Evolutionary conservation across 2,329 filamentous ascomycete species (phyloP).

Genomic region (Aspergillus quadricinctus): DNA sequence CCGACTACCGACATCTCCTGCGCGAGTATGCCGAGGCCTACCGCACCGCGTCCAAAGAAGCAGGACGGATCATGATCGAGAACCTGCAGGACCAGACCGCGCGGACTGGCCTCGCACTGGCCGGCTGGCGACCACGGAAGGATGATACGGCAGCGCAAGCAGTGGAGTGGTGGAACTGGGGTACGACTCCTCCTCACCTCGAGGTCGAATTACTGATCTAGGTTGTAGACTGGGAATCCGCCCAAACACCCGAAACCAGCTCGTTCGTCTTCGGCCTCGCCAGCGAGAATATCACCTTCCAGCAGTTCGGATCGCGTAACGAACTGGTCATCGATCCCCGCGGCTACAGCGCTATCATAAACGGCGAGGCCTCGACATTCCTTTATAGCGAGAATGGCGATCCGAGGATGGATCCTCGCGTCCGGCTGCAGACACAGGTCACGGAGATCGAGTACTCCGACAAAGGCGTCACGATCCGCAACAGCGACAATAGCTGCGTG

Average conservation of each 20-base stretch:
- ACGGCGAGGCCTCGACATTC: constrained; percentile 55
- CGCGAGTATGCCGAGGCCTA: constrained; percentile 49
- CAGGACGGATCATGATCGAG: constrained; percentile 54
- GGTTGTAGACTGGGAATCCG: constrained; percentile 54
- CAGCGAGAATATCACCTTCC: constrained; percentile 57
- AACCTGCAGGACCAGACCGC: constrained; percentile 60
- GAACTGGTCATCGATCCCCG: constrained; percentile 59
- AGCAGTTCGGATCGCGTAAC: constrained; percentile 59
- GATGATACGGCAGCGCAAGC: constrained; percentile 53
- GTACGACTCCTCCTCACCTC: constrained; percentile 16
- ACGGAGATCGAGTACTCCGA: constrained; percentile 51
- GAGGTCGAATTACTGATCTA: background rate
- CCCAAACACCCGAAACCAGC: constrained; percentile 54
- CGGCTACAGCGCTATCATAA: constrained; percentile 57
- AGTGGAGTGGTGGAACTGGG: constrained; percentile 56
- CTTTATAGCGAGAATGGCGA: constrained; percentile 27
- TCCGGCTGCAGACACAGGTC: constrained; percentile 57
- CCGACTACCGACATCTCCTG: constrained; percentile 50
- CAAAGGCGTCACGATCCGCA: constrained; percentile 51
- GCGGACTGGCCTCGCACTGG: constrained; percentile 56
- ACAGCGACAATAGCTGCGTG: constrained; percentile 53
- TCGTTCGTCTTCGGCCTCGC: constrained; percentile 54
- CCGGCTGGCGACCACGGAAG: constrained; percentile 58
- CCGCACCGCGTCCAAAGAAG: constrained; percentile 45
- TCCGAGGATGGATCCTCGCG: constrained; percentile 44